phyloP scores from a whole-genome alignment of 148 eudicot genomes.

The Camellia japonica region DNA sequence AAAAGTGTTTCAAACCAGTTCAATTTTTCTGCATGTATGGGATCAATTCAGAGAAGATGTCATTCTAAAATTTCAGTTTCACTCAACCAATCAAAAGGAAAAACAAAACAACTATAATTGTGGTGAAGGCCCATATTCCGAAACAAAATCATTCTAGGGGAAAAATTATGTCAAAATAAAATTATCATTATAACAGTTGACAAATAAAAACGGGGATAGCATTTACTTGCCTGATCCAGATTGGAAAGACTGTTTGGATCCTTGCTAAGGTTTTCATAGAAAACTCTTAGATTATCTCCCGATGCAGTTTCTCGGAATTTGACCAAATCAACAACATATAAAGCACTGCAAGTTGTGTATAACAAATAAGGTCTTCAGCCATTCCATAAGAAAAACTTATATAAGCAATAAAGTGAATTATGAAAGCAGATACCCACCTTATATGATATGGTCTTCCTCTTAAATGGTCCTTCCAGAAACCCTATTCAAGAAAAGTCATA shows the following conservation, averaged over 20 bases:
- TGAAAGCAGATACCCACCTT: slow-evolving; percentile 44
- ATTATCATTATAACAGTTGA: neutral
- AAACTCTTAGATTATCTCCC: slow-evolving; percentile 86
- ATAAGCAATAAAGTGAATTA: neutral
- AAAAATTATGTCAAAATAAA: neutral
- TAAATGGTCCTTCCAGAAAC: slow-evolving; percentile 96
- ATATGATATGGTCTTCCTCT: slow-evolving; percentile 96
- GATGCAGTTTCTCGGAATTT: slow-evolving; percentile 95
- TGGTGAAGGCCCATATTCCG: neutral
- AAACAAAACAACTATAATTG: neutral
- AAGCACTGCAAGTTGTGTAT: slow-evolving; percentile 61
- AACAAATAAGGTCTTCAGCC: slow-evolving; percentile 14
- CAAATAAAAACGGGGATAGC: neutral
- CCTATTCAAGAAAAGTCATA: slow-evolving; percentile 40
- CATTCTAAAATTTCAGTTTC: neutral
- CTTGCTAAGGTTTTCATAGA: slow-evolving; percentile 96
- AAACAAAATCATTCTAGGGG: neutral
- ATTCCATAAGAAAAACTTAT: slow-evolving; percentile 2
- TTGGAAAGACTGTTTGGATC: slow-evolving; percentile 98
- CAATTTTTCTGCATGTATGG: neutral
- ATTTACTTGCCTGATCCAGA: slow-evolving; percentile 79
- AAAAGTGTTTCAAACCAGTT: neutral
- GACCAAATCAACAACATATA: slow-evolving; percentile 90
- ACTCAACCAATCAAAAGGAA: too few relatives aligned
- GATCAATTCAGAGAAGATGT: neutral